phyloP scores from a whole-genome alignment of 345 rosid genomes.

The Citrus hindsii region DNA sequence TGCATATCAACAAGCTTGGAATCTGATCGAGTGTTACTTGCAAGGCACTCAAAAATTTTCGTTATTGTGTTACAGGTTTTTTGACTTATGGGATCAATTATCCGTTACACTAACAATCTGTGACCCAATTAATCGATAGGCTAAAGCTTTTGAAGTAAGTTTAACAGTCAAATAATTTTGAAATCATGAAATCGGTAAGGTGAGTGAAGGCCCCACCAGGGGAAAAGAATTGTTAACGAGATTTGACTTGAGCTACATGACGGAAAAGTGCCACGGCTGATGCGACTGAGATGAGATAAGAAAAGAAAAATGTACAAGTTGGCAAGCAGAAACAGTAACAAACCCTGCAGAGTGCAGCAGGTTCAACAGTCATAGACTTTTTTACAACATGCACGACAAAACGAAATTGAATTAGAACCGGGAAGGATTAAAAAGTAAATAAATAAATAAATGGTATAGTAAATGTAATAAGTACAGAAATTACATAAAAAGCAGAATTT shows the following conservation, averaged over 20 bases:
- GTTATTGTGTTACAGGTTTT: too few relatives aligned
- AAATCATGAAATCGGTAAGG: background rate
- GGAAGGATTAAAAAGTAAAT: background rate
- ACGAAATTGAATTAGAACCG: background rate
- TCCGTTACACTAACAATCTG: too few relatives aligned
- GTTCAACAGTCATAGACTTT: slow-evolving; percentile 23
- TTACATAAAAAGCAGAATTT: slow-evolving; percentile 9
- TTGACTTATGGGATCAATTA: too few relatives aligned
- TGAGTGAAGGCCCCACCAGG: slow-evolving; percentile 19
- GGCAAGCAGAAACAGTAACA: background rate
- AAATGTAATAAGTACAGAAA: too few relatives aligned
- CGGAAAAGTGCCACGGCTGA: background rate
- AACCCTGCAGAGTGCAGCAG: slow-evolving; percentile 5
- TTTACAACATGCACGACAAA: background rate
- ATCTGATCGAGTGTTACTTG: background rate
- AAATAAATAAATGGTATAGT: too few relatives aligned
- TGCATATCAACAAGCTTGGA: background rate
- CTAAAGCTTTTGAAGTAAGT: too few relatives aligned
- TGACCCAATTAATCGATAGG: too few relatives aligned
- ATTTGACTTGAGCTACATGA: slow-evolving; percentile 32
- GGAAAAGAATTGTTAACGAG: slow-evolving; percentile 1
- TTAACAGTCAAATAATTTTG: slow-evolving; percentile 12
- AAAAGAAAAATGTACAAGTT: background rate
- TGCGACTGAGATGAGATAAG: background rate
- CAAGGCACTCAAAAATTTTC: too few relatives aligned